phyloP scores from a whole-genome alignment of 306 rosid genomes.

The Canavalia ensiformis region DNA sequence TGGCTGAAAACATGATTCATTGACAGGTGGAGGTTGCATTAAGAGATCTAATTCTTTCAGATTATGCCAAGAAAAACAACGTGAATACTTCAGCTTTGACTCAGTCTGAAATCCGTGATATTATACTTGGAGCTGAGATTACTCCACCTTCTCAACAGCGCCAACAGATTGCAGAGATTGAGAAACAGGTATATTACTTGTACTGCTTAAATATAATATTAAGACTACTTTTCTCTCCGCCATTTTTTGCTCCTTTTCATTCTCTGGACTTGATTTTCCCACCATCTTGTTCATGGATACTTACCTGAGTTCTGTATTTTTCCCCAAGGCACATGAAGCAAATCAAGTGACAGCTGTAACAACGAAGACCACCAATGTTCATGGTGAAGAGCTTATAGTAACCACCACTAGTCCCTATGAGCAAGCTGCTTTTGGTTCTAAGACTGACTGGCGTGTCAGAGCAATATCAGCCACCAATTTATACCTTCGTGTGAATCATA shows the following conservation, averaged over 20 bases:
- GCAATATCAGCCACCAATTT: conserved; percentile 98
- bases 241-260: neutral
- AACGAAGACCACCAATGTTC: conserved; percentile 90
- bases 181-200: conserved; percentile 79
- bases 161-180: conserved; percentile 99
- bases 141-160: conserved; percentile 99
- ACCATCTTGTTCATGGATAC: neutral
- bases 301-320: conserved; percentile 31
- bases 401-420: conserved; percentile 99
- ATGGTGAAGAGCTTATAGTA: conserved; percentile 94
- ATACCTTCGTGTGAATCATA: conserved; percentile 97
- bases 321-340: conserved; percentile 82
- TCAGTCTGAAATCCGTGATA: conserved; percentile 98
- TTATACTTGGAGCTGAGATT: conserved; percentile 98
- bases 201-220: conserved; percentile 7
- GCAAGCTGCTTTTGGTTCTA: conserved; percentile 91
- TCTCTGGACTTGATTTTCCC: neutral
- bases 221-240: neutral
- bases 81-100: conserved; percentile 97
- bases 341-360: conserved; percentile 96
- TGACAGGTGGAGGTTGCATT: conserved; percentile 97
- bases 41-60: conserved; percentile 97
- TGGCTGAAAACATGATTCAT: conserved; percentile 29
- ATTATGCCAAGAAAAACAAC: conserved; percentile 98
- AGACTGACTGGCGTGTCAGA: conserved; percentile 99